Base-by-base conservation (phyloP, 192 early-diverging fungal species). In the Coemansia sp. region DNA sequence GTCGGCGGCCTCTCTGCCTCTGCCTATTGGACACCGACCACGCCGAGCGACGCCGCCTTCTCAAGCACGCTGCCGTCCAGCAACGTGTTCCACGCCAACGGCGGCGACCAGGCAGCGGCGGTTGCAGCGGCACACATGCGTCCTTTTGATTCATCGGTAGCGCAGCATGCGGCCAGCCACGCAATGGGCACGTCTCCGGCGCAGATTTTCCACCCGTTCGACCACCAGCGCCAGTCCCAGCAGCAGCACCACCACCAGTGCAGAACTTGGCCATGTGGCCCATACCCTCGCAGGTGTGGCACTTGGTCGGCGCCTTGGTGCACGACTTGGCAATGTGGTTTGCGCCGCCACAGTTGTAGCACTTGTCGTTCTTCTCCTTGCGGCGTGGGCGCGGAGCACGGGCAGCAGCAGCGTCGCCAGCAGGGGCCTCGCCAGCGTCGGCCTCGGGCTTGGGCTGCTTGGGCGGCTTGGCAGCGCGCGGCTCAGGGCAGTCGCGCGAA, bases 321-420 rank as follows among this genome's bases (percentile, higher is more conserved):
- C 78, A 81, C 9, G 57, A 63, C 40, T 45, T 58, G 14, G 60
- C 46, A 19, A 68, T 17, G 38, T 81, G 80, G 37, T 76, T 72
- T 33, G 50, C 60, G 29, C 35, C 50, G n/a, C 36, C 38, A 28
- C 50, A 41, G 36, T 51, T 51, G 50, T 38, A 40, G 50, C 38
- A 40, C 35, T 19, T 17, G 50, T 39, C 27, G 39, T 41, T 39
- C 28, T 40, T 52, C 6, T 4, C 22, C 3, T 36, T 17, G 9
- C 34, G 23, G 46, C 29, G 46, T 5, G 29, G 4, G 30, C 32
- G 46, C 1, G 46, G 2, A 20, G 24, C 25, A 26, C 32, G 29
- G 30, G 20, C 3, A 8, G 32, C 46, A 5, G 46, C 5, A 3
- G 46, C 28, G 0, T 47, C 32, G 46, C n/a, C 45, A 7, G 24